phyloP scores from a whole-genome alignment of 371 early-diverging fungal genomes.

The Rhizopus stolonifer region DNA sequence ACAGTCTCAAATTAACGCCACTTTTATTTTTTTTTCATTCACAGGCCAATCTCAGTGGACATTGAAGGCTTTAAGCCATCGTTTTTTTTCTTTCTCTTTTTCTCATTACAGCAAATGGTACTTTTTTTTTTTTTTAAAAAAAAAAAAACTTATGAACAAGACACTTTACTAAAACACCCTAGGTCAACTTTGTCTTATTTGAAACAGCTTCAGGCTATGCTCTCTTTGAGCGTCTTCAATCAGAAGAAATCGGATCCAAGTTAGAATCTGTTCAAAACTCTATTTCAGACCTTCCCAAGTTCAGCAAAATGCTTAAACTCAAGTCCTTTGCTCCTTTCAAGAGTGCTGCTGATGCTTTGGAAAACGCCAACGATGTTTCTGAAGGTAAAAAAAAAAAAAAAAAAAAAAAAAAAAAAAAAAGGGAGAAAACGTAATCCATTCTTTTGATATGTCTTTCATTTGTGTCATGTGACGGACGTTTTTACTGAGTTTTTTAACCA shows the following conservation, averaged over 20 bases:
- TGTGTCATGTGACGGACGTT: too few relatives aligned
- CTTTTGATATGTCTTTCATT: too few relatives aligned
- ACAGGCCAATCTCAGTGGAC: not conserved
- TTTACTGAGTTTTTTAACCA: too few relatives aligned
- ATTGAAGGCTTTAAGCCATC: not conserved
- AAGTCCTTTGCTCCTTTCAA: constrained; percentile 96
- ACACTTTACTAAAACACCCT: not conserved
- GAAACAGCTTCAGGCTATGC: constrained; percentile 97
- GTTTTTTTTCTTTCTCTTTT: not conserved
- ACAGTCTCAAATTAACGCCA: not conserved
- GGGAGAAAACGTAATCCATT: too few relatives aligned
- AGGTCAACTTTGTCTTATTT: constrained; percentile 77
- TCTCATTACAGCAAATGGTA: not conserved
- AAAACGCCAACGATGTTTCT: constrained; percentile 95
- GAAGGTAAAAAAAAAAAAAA: constrained; percentile 71
- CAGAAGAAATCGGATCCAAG: constrained; percentile 95
- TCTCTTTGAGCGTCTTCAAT: constrained; percentile 91
- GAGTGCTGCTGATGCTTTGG: constrained; percentile 94
- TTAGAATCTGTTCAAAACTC: constrained; percentile 85
- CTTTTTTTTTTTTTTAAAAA: not conserved
- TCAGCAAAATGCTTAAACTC: constrained; percentile 88
- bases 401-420: not conserved
- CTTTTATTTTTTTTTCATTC: not conserved
- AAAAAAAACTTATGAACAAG: not conserved
- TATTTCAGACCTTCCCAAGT: constrained; percentile 84